Conservation (phyloP, 495 filamentous ascomycete species). For the Corynascus novoguineensis region DNA sequence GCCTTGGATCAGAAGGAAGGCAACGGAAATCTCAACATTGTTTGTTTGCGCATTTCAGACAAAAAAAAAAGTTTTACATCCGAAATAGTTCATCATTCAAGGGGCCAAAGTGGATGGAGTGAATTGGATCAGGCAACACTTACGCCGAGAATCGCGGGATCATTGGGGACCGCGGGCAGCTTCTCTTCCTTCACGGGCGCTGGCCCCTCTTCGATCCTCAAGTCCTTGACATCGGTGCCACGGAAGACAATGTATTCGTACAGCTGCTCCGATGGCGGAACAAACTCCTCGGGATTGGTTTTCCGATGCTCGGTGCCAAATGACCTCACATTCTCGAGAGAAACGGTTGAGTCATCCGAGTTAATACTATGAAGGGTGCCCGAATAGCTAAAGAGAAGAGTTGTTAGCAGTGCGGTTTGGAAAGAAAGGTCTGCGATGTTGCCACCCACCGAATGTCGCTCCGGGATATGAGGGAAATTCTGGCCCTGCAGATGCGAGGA, state of each 20-base stretch:
- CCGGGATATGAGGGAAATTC: slow-evolving; percentile 89
- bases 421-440: slow-evolving; percentile 10
- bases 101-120: neutral
- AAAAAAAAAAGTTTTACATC: slow-evolving; percentile 71
- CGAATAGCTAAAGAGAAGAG: slow-evolving; percentile 62
- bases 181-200: slow-evolving; percentile 60
- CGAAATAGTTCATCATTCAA: slow-evolving; percentile 75
- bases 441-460: slow-evolving; percentile 83
- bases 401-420: slow-evolving; percentile 1
- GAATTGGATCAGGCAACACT: slow-evolving; percentile 42
- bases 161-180: slow-evolving; percentile 76
- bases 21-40: slow-evolving; percentile 97
- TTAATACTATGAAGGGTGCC: slow-evolving; percentile 97
- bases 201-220: slow-evolving; percentile 78
- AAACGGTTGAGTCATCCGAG: slow-evolving; percentile 91
- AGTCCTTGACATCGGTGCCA: slow-evolving; percentile 96
- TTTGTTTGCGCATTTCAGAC: slow-evolving; percentile 82
- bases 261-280: slow-evolving; percentile 71
- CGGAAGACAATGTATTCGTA: slow-evolving; percentile 99
- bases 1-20: slow-evolving; percentile 87
- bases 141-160: slow-evolving; percentile 96
- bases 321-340: slow-evolving; percentile 88
- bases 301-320: slow-evolving; percentile 89
- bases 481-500: slow-evolving; percentile 46
- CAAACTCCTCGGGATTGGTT: slow-evolving; percentile 69